Percentiles rank a stretch among this genome's conserved stretches.
Conservation (phyloP, 2,329 filamentous ascomycete genomes). For the Ceratocystis diversiconidia region DNA sequence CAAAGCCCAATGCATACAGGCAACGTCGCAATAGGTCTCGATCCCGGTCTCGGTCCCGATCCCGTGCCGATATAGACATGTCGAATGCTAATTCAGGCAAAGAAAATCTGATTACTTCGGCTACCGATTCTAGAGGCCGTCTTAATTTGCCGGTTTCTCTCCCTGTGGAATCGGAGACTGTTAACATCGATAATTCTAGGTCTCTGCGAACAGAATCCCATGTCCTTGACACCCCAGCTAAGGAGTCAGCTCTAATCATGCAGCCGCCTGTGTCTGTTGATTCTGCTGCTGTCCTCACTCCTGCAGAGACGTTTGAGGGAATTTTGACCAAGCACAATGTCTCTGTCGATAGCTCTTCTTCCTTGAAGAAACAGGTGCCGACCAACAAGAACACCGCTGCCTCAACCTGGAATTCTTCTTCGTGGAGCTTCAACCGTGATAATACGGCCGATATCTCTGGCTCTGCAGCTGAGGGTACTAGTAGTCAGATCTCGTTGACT, state of each 20-base stretch:
- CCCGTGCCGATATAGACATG: not conserved
- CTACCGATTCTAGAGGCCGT: conserved; percentile 11
- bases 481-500: not conserved
- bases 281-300: not conserved
- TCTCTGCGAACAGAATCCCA: not conserved
- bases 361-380: not conserved
- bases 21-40: conserved; percentile 7
- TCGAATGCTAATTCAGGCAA: not conserved
- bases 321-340: not conserved
- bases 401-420: not conserved
- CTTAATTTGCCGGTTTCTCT: conserved; percentile 3
- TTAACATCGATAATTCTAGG: not conserved
- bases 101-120: conserved; percentile 7
- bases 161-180: not conserved
- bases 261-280: not conserved
- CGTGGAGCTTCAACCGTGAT: conserved; percentile 5
- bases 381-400: not conserved
- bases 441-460: not conserved
- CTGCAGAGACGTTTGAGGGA: not conserved
- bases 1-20: conserved; percentile 10
- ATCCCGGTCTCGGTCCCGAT: conserved; percentile 11
- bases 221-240: not conserved
- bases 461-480: not conserved
- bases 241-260: not conserved
- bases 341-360: not conserved